These are phyloP conservation scores for Chlorella sp. DNA, from an alignment of 139 green algal species.

Conservation along the genomic window DNA sequence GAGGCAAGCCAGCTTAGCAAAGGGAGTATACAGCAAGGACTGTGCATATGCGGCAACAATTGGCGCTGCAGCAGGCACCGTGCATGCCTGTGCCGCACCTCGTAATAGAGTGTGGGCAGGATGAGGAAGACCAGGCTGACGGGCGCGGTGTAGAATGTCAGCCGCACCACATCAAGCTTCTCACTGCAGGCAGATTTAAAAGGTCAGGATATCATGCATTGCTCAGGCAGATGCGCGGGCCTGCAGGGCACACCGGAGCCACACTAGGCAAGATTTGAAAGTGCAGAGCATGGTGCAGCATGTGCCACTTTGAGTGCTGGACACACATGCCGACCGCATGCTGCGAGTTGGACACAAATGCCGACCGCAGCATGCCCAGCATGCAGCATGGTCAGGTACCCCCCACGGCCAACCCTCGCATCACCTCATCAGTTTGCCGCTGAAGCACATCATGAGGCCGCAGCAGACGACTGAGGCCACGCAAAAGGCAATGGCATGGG, in stretches of 20 bases:
- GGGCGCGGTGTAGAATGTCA: conserved; percentile 85
- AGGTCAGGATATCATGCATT: neutral
- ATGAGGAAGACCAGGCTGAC: conserved; percentile 57
- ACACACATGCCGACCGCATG: neutral
- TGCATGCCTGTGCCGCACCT: neutral
- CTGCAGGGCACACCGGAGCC: neutral
- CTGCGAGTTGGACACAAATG: too few species aligned
- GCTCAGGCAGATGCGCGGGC: neutral
- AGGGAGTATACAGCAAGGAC: neutral
- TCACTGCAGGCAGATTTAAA: conserved; percentile 34
- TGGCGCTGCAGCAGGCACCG: neutral
- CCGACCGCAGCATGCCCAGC: neutral
- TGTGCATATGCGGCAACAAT: neutral
- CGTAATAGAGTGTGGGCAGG: conserved; percentile 57
- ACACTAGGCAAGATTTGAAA: too few species aligned
- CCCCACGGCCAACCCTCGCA: neutral
- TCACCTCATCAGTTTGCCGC: conserved; percentile 40
- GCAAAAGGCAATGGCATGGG: conserved; percentile 51
- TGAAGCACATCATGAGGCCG: conserved; percentile 63
- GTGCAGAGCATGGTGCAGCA: neutral
- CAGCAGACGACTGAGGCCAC: conserved; percentile 52
- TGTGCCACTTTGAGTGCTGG: neutral
- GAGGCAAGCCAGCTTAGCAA: neutral
- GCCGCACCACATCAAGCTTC: conserved; percentile 73
- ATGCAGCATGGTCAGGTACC: neutral